Base-by-base conservation (phyloP, 176 grass and related monocot genomes). In the Chloris gayana region DNA sequence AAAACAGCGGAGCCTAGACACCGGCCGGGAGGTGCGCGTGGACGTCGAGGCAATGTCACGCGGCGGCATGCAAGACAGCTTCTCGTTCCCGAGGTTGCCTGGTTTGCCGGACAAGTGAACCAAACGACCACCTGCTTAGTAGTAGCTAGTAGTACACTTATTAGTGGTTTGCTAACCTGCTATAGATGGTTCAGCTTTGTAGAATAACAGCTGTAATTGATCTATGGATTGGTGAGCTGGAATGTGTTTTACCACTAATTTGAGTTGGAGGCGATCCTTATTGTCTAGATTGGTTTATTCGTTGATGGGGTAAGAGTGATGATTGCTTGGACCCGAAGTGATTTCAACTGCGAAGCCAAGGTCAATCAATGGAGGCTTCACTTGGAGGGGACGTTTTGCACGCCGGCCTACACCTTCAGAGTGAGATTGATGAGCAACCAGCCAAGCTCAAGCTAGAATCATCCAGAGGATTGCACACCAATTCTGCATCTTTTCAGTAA, bases 41-140 rank as follows among this genome's bases (percentile, higher is more conserved):
- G 57, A 89, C 54, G 72, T 88, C 0, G 73, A 64, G n/a, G 2
- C 24, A 22, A 3, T 46, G 32, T 31, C 45, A 14, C 45, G 46
- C 46, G 32, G 37, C 32, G 77, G 18, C 64, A 15, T 54, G 50
- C 50, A 77, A 32, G 71, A 79, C 27, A 85, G 85, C 75, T 95
- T 95, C 84, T 89, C 93, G 13, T 95, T 92, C 46, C 76, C 38
- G 8, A 85, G 70, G 38, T 59, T 39, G 59, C 35, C 21, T 78
- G 58, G 76, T 67, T 24, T 24, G 33, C 47, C 31, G 21, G 69
- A 79, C n/a, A 72, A 71, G 70, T 89, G 63, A 89, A 21, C 67
- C 72, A 27, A 30, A 77, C 22, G 19, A 63, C 34, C 26, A 31
- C n/a, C 35, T 64, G 67, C 32, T 75, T 56, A 75, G 25, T 76